These are phyloP conservation scores for Noccaea bulbosa DNA, from an alignment of 345 rosid genomes.

Conservation along the genomic window DNA sequence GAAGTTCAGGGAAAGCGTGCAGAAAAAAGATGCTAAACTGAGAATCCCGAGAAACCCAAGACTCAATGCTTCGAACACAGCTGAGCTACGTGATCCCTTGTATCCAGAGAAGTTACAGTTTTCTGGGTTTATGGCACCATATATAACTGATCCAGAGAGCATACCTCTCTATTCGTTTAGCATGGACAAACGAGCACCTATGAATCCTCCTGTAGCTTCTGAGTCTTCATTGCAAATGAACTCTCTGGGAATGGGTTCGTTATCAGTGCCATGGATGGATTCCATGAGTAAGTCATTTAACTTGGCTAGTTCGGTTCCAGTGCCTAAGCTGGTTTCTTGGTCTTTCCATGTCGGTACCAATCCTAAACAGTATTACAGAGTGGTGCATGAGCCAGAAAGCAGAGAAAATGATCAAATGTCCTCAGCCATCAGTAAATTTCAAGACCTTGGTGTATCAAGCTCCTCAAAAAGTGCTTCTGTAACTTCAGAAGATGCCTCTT, in stretches of 20 bases:
- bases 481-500: constrained; percentile 66
- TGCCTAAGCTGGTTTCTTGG: constrained; percentile 86
- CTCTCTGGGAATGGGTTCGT: constrained; percentile 74
- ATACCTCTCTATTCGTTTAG: constrained; percentile 93
- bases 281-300: constrained; percentile 79
- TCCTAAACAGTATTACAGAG: constrained; percentile 90
- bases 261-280: constrained; percentile 95
- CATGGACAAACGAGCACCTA: constrained; percentile 79
- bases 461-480: constrained; percentile 62
- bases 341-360: constrained; percentile 76
- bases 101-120: constrained; percentile 74
- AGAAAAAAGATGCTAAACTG: constrained; percentile 57
- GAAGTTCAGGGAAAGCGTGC: constrained; percentile 48
- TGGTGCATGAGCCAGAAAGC: constrained; percentile 96
- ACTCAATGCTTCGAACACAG: constrained; percentile 52
- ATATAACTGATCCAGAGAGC: constrained; percentile 72
- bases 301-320: constrained; percentile 89
- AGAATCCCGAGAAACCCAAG: constrained; percentile 63
- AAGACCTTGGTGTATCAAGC: constrained; percentile 69
- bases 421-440: constrained; percentile 62
- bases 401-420: constrained; percentile 78
- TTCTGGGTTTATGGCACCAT: constrained; percentile 77
- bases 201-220: constrained; percentile 68
- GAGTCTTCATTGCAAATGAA: constrained; percentile 81
- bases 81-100: constrained; percentile 54